These are phyloP conservation scores for Bathelium albidoporum DNA, from an alignment of 495 filamentous ascomycete genomes.

Conservation along the genomic window DNA sequence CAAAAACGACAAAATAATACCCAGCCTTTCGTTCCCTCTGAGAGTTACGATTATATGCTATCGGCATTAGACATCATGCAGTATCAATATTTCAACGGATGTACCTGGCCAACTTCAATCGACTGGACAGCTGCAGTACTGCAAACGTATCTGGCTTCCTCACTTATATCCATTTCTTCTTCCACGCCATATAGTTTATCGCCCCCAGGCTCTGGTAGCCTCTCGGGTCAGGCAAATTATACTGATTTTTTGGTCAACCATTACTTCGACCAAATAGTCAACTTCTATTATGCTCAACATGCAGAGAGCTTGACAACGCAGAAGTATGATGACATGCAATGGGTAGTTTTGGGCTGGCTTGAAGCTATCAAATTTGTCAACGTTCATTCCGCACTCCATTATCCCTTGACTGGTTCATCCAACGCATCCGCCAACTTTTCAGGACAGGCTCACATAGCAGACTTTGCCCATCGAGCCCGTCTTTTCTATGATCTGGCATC, in stretches of 20 bases:
- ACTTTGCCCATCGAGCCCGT: neutral
- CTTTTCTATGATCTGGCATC: neutral
- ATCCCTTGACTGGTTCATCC: neutral
- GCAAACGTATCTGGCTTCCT: neutral
- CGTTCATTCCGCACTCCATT: neutral
- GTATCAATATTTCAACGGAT: conserved; percentile 2
- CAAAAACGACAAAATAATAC: neutral
- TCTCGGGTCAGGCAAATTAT: neutral
- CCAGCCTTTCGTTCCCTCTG: neutral
- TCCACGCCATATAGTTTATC: neutral
- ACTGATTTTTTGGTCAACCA: neutral
- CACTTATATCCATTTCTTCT: neutral
- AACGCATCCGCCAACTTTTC: neutral
- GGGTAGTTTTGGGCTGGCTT: neutral
- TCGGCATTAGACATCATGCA: neutral
- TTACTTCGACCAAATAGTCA: neutral
- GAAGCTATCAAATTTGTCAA: neutral
- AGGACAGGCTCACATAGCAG: neutral
- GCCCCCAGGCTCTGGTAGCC: neutral
- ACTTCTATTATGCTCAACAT: conserved; percentile 2
- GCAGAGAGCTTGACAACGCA: neutral
- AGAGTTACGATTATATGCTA: neutral
- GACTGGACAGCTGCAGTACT: neutral
- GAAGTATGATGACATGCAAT: conserved; percentile 1
- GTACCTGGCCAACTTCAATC: neutral